Conservation (phyloP, 1,284 basidiomycete species). For the Melampsora larici-populina region DNA sequence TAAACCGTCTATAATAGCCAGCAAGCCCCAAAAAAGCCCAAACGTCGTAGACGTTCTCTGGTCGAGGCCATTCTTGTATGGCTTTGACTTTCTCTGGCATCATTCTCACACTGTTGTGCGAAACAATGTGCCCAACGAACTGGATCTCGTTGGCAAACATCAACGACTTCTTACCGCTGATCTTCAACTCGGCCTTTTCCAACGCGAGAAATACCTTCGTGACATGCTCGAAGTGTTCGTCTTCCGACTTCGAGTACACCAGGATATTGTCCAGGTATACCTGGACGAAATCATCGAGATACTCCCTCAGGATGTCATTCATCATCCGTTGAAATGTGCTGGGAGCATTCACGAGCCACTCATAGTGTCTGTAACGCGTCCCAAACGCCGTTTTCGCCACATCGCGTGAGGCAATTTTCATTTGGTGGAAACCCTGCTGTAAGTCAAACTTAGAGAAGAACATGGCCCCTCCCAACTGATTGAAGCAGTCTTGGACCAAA, state of each 20-base stretch:
- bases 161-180: too few relatives aligned
- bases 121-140: too few relatives aligned
- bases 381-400: slow-evolving; percentile 37
- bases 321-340: slow-evolving; percentile 29
- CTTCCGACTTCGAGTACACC: slow-evolving; percentile 5
- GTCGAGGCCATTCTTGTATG: too few relatives aligned
- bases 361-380: slow-evolving; percentile 19
- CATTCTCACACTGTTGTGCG: too few relatives aligned
- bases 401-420: not conserved
- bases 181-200: too few relatives aligned
- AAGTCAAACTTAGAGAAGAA: not conserved
- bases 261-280: slow-evolving; percentile 39
- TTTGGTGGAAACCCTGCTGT: slow-evolving; percentile 3
- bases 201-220: too few relatives aligned
- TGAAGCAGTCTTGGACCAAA: not conserved
- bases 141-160: too few relatives aligned
- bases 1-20: too few relatives aligned
- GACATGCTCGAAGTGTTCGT: not conserved
- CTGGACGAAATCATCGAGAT: slow-evolving; percentile 9
- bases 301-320: slow-evolving; percentile 18
- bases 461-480: not conserved
- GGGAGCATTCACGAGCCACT: slow-evolving; percentile 43
- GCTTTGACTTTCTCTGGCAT: too few relatives aligned
- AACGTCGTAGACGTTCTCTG: slow-evolving; percentile 2
- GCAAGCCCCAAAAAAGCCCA: not conserved